Evolutionary conservation across 1,284 basidiomycete species (phyloP), one percentile per base, ranked within the genome.

Genomic region (Ceratobasidium sp.): DNA sequence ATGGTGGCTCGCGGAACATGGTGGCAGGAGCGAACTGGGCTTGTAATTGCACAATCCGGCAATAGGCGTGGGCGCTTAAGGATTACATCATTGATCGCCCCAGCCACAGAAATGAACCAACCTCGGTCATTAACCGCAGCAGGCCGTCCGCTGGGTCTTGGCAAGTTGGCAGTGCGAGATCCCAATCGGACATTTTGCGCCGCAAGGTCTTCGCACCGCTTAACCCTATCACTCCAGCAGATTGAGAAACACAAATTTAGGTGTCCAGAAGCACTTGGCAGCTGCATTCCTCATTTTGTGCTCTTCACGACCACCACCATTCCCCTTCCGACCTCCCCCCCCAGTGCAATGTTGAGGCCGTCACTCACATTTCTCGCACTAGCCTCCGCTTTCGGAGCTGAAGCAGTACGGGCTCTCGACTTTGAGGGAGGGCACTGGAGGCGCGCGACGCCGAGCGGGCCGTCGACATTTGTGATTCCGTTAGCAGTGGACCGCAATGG

Each of bases 1-100:
- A n/a, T 22, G 67, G 44, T 47, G 56, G 54, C 27, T 60, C 67
- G 24, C 54, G 67, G 48, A 59, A 71, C 67, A 71, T 71, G 41
- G 56, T 71, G 56, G 67, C 45, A 56, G 33, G 67, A 33, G 19
- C 33, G 44, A 17, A 36, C 48, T 24, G n/a, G n/a, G n/a, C n/a
- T n/a, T n/a, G 29, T n/a, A 24, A 36, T 17, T 56, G 22, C 36
- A 41, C 11, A 41, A 41, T 41, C 36, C 36, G 11, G 17, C 22
- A 29, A 5, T 27, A 5, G 9, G 29, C 1, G 15, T 36, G 22
- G 41, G 65, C 65, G 65, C 65, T 56, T 56, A 51, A 24, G 33
- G 22, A 31, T 71, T 71, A 71, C 53, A 54, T 71, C 67, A 71
- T 51, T n/a, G 56, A 48, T 71, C 51, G 22, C 15, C 44, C 36